These are phyloP conservation scores for Paraleonurus japonicus DNA, from an alignment of 257 asterid species.

Conservation along the genomic window DNA sequence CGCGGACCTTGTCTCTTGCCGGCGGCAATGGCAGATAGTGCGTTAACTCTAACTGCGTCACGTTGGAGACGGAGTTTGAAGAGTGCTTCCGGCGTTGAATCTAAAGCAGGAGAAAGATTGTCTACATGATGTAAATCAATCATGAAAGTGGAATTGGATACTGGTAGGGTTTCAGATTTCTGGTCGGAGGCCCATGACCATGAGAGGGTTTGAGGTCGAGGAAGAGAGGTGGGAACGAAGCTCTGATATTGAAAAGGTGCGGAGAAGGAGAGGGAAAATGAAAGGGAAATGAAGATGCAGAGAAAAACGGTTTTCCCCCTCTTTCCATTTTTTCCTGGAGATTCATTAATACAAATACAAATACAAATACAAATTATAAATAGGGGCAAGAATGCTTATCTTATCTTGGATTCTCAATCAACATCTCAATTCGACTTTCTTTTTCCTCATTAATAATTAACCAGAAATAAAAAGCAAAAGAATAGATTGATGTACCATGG, in stretches of 20 bases:
- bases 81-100: conserved; percentile 52
- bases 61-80: conserved; percentile 63
- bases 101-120: conserved; percentile 31
- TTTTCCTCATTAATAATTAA: no score
- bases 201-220: conserved; percentile 39
- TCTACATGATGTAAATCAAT: conserved; percentile 61
- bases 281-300: conserved; percentile 14
- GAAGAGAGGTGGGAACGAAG: conserved; percentile 47
- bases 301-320: conserved; percentile 3
- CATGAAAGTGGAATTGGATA: conserved; percentile 26
- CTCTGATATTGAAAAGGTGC: conserved; percentile 35
- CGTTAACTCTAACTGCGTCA: conserved; percentile 49
- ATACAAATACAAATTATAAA: neutral
- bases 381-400: neutral
- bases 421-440: neutral
- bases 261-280: conserved; percentile 27
- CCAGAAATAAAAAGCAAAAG: no score
- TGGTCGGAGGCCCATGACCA: conserved; percentile 23
- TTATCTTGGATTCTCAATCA: neutral
- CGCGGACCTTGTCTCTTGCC: conserved; percentile 9
- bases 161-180: conserved; percentile 17
- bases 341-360: no score
- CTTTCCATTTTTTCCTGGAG: conserved; percentile 19
- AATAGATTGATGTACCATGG: conserved; percentile 19
- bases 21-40: conserved; percentile 37